Conservation (phyloP, 2,329 filamentous ascomycete genomes). For the Alternaria arbusti region DNA sequence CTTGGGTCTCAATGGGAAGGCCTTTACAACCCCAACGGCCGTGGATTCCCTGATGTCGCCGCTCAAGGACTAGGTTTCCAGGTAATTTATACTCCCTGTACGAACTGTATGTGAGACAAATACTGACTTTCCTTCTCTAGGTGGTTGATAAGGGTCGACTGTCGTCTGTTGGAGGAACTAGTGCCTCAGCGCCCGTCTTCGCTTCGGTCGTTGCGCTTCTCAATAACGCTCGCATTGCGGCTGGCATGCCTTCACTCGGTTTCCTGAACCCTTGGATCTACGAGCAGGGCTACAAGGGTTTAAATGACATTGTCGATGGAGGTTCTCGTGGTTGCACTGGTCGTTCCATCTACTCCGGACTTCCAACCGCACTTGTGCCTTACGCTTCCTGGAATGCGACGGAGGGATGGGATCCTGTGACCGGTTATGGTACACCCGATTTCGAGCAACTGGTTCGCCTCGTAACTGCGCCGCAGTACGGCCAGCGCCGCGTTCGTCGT, state of each 20-base stretch:
- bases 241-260: constrained; percentile 44
- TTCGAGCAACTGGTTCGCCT: constrained; percentile 44
- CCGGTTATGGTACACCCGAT: constrained; percentile 50
- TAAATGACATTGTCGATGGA: constrained; percentile 59
- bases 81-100: constrained; percentile 13
- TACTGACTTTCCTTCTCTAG: constrained; percentile 26
- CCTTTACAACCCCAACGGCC: constrained; percentile 52
- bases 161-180: constrained; percentile 46
- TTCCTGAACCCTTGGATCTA: constrained; percentile 54
- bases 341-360: constrained; percentile 45
- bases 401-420: constrained; percentile 58
- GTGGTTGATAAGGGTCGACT: constrained; percentile 44
- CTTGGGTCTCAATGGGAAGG: constrained; percentile 50
- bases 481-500: constrained; percentile 18
- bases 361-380: constrained; percentile 49
- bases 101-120: background rate
- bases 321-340: constrained; percentile 56
- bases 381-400: constrained; percentile 60
- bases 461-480: constrained; percentile 20
- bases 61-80: constrained; percentile 47
- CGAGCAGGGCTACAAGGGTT: constrained; percentile 49
- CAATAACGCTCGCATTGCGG: constrained; percentile 47
- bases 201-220: constrained; percentile 47
- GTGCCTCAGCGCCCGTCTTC: constrained; percentile 49
- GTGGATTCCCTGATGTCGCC: constrained; percentile 55